A percentile compares a stretch with the other conserved stretches of the same genome.
phyloP scores from a whole-genome alignment of 768 basidiomycete species.

The Psilocybe subaeruginosa region DNA sequence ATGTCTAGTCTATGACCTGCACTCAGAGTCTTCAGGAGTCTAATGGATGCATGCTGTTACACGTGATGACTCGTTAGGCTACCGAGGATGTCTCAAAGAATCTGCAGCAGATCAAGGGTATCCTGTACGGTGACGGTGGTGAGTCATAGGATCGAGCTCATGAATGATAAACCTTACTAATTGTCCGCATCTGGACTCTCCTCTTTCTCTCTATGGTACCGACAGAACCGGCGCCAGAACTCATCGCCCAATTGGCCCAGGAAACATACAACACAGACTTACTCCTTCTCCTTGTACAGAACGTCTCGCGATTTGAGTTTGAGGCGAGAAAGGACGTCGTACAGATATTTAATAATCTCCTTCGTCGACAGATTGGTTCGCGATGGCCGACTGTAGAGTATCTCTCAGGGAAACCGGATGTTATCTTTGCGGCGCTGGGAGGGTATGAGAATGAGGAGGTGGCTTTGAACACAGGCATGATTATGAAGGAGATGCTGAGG shows the following conservation, averaged over 20 bases:
- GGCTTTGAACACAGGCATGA: conserved; percentile 97
- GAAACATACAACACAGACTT: conserved; percentile 94
- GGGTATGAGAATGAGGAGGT: conserved; percentile 97
- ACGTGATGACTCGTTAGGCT: conserved; percentile 50
- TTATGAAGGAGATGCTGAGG: conserved; percentile 94
- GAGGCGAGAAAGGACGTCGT: conserved; percentile 89
- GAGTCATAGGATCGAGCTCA: conserved; percentile 21
- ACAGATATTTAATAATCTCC: conserved; percentile 87
- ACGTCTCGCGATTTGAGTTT: conserved; percentile 90
- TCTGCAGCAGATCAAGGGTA: conserved; percentile 86
- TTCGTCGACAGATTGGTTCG: conserved; percentile 89
- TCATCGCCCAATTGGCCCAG: conserved; percentile 92
- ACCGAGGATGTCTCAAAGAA: conserved; percentile 89
- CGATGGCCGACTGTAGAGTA: conserved; percentile 98
- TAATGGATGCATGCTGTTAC: not conserved
- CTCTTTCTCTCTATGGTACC: conserved; percentile 4
- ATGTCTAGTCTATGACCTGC: conserved; percentile 21
- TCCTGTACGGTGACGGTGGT: conserved; percentile 91
- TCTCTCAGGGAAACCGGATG: conserved; percentile 72
- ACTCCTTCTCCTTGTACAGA: conserved; percentile 75
- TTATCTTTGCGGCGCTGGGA: conserved; percentile 81
- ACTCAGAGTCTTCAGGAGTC: not conserved
- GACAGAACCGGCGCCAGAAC: conserved; percentile 82
- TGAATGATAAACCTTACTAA: not conserved
- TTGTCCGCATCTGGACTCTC: not conserved